Percentiles rank a stretch among this genome's conserved stretches.
Conservation (phyloP, 192 early-diverging fungal genomes). For the Podila horticola region DNA sequence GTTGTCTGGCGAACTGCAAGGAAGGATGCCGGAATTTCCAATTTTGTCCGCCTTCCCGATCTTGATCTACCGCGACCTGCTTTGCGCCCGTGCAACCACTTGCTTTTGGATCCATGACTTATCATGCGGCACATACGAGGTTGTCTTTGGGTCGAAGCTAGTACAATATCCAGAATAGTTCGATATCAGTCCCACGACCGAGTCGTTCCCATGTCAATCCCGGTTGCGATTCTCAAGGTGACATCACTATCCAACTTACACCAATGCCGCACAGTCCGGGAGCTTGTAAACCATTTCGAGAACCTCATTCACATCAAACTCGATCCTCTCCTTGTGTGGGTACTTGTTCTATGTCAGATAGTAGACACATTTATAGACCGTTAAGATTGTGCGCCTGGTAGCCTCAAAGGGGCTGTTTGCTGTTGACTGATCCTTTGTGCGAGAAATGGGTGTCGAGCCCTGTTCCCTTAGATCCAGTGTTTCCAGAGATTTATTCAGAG, state of each 20-base stretch:
- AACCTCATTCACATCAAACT: constrained; percentile 49
- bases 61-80: constrained; percentile 23
- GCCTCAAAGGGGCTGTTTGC: neutral
- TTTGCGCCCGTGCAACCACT: constrained; percentile 39
- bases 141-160: constrained; percentile 36
- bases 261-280: constrained; percentile 46
- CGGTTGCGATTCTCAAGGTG: neutral
- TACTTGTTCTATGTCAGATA: constrained; percentile 32
- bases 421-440: neutral
- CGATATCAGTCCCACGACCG: neutral
- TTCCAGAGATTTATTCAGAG: too few relatives aligned
- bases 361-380: neutral
- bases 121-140: constrained; percentile 44
- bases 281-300: constrained; percentile 50
- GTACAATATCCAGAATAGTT: neutral
- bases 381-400: neutral
- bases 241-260: constrained; percentile 11
- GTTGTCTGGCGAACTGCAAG: too few relatives aligned
- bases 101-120: constrained; percentile 53
- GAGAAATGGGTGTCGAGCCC: neutral
- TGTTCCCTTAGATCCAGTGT: neutral
- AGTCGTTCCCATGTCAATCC: neutral
- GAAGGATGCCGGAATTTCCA: too few relatives aligned
- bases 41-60: too few relatives aligned
- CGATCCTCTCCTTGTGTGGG: constrained; percentile 43